These are phyloP conservation scores for Trichosporon sp. DNA, from an alignment of 1,284 basidiomycete genomes.

Conservation along the genomic window DNA sequence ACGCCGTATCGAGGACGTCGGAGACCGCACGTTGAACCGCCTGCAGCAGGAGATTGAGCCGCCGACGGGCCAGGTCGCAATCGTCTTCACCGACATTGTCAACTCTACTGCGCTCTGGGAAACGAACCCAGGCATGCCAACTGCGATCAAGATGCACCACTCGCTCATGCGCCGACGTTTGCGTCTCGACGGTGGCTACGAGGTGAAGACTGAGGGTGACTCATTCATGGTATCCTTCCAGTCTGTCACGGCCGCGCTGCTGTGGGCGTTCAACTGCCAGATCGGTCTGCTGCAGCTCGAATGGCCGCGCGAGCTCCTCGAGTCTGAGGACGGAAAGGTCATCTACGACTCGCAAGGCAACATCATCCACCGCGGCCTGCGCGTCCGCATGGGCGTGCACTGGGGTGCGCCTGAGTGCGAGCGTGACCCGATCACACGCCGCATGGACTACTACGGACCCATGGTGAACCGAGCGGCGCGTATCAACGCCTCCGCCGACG, in stretches of 20 bases:
- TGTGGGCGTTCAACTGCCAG: slow-evolving; percentile 91
- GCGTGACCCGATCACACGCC: slow-evolving; percentile 83
- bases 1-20: slow-evolving; percentile 45
- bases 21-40: slow-evolving; percentile 52
- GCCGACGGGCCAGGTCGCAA: slow-evolving; percentile 80
- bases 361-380: slow-evolving; percentile 79
- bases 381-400: slow-evolving; percentile 97
- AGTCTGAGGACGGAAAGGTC: slow-evolving; percentile 84
- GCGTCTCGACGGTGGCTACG: slow-evolving; percentile 90
- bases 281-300: slow-evolving; percentile 72
- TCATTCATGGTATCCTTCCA: slow-evolving; percentile 99
- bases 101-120: slow-evolving; percentile 99
- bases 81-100: slow-evolving; percentile 97
- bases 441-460: slow-evolving; percentile 97
- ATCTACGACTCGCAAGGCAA: slow-evolving; percentile 64
- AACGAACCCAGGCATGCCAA: slow-evolving; percentile 90
- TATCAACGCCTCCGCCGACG: slow-evolving; percentile 75
- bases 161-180: slow-evolving; percentile 77
- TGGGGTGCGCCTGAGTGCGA: slow-evolving; percentile 89
- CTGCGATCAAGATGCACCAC: slow-evolving; percentile 91
- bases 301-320: slow-evolving; percentile 93
- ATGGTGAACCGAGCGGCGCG: slow-evolving; percentile 90
- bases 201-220: slow-evolving; percentile 99
- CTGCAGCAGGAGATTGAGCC: slow-evolving; percentile 79
- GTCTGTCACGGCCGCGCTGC: slow-evolving; percentile 74